Evolutionary conservation across 140 eudicot genomes (phyloP).

Genomic region (Bidens hawaiensis): DNA sequence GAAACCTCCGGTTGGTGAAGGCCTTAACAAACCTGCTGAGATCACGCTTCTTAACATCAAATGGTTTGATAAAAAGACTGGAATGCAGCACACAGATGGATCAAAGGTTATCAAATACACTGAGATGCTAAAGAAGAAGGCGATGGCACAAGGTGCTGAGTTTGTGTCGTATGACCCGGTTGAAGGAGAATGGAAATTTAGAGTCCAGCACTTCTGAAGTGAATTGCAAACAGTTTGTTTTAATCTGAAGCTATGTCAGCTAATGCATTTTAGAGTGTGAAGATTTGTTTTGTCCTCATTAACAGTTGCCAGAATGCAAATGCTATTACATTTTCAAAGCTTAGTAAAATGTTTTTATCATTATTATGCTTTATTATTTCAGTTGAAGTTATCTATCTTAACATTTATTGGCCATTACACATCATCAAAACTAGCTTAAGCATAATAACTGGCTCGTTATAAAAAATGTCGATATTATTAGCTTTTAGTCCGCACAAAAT

Average conservation of each 20-base stretch:
- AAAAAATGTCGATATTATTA: not conserved
- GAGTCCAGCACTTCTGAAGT: slow-evolving; percentile 55
- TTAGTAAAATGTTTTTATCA: not conserved
- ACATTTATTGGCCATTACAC: not conserved
- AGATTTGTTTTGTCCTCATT: not conserved
- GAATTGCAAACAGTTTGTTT: not conserved
- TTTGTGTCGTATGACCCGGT: slow-evolving; percentile 70
- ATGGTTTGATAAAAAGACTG: slow-evolving; percentile 51
- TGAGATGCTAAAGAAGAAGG: slow-evolving; percentile 50
- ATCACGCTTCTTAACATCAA: slow-evolving; percentile 65
- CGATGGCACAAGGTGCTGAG: slow-evolving; percentile 62
- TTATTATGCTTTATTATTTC: too few relatives aligned
- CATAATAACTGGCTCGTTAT: not conserved
- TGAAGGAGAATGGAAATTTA: slow-evolving; percentile 72
- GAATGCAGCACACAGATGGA: slow-evolving; percentile 41
- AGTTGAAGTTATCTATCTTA: too few relatives aligned
- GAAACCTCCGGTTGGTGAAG: slow-evolving; percentile 64
- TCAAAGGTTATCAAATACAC: slow-evolving; percentile 39
- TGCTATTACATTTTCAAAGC: not conserved
- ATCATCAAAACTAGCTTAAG: not conserved
- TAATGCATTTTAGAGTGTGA: not conserved
- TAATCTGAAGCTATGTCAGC: not conserved
- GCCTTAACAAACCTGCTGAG: slow-evolving; percentile 75
- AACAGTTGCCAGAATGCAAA: not conserved
- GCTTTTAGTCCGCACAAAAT: not conserved